Evolutionary conservation across 2,329 filamentous ascomycete genomes (phyloP).

Genomic region (Aspergillus tanneri): DNA sequence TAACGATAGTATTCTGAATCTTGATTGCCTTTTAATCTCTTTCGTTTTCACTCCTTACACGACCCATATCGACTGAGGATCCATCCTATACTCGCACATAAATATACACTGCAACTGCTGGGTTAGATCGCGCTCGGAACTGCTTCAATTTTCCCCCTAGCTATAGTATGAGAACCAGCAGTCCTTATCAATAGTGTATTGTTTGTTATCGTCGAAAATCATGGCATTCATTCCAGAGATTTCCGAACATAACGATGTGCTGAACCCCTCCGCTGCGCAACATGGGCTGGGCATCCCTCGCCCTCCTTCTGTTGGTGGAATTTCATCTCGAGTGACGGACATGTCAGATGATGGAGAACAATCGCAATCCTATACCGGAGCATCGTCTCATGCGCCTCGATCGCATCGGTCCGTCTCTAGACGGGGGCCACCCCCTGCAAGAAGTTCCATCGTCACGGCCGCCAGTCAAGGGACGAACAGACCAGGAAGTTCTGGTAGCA

Average conservation of each 20-base stretch:
- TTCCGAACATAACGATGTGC: constrained; percentile 44
- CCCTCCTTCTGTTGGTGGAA: constrained; percentile 45
- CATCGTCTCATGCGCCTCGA: constrained; percentile 56
- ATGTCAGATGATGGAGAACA: constrained; percentile 55
- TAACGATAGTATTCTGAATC: neutral
- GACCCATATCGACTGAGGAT: neutral
- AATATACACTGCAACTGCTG: neutral
- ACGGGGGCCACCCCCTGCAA: constrained; percentile 48
- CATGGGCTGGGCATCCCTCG: constrained; percentile 54
- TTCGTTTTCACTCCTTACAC: constrained; percentile 19
- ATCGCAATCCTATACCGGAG: constrained; percentile 42
- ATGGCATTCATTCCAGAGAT: constrained; percentile 27
- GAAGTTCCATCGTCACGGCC: constrained; percentile 40
- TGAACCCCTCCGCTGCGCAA: constrained; percentile 38
- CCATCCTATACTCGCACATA: neutral
- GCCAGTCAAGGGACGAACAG: constrained; percentile 50
- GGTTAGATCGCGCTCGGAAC: neutral
- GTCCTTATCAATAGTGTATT: constrained; percentile 13
- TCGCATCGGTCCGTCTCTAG: constrained; percentile 59
- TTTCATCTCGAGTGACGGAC: constrained; percentile 72
- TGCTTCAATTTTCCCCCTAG: constrained; percentile 9
- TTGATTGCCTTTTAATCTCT: neutral
- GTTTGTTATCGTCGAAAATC: constrained; percentile 4
- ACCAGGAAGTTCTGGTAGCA: constrained; percentile 59
- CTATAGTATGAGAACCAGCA: constrained; percentile 25